Evolutionary conservation across 2,329 filamentous ascomycete genomes (phyloP), one percentile per base, ranked within the genome.

Genomic region (Clonostachys byssicola): DNA sequence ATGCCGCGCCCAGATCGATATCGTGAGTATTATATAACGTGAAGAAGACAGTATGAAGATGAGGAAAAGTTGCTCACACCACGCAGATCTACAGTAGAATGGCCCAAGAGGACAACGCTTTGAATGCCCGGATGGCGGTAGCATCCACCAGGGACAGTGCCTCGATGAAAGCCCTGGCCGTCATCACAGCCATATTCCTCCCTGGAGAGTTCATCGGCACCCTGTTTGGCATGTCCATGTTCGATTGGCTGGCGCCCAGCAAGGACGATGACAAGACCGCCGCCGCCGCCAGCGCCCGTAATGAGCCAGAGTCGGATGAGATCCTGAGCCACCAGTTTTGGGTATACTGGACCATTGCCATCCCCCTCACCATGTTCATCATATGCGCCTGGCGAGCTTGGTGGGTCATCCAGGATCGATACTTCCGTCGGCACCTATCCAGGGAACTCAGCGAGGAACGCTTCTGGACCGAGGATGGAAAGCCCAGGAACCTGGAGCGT

Each of bases 161-260:
- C 1, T 73, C 71, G 1, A 74, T 74, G 70, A 74, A 74, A 40
- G 71, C 71, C 2, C 57, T 74, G 1, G 71, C 71, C 2, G 69
- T 74, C 30, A 73, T 74, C 46, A 74, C 71, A 1, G 71, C 71
- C 13, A 60, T 74, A n/a, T 74, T 74, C 53, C 62, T 74, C 5
- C 71, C 71, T 0, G 71, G 71, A 42, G 71, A 74, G 47, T 74
- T 71, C 51, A 67, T 74, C 35, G 66, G 67, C 23, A 70, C 68
- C 7, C 59, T 74, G 3, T 73, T 74, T 50, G 71, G 71, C 43
- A 70, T 72, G 58, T 69, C 68, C 42, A 72, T 74, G 65, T 74
- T 74, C 51, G 66, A 74, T 54, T 73, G 68, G 67, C 59, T 67
- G n/a, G 64, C 63, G 1, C 58, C 57, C 2, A 56, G 61, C n/a